Percentiles rank a stretch among this genome's conserved stretches.
These are phyloP conservation scores for Gossypium sturtianum DNA, from an alignment of 345 rosid species.

Conservation along the genomic window DNA sequence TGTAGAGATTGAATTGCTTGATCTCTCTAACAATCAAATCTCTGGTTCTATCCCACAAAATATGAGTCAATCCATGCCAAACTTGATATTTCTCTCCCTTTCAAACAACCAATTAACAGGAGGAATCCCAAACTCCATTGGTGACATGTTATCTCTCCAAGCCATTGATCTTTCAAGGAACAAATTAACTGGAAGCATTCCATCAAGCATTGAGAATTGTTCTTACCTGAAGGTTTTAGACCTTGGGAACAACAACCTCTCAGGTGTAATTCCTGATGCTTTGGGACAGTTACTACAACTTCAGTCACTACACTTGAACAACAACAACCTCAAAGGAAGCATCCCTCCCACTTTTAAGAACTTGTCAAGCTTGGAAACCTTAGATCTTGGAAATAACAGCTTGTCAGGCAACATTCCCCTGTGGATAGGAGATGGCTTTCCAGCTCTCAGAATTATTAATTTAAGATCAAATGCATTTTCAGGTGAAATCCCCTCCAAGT, in stretches of 20 bases:
- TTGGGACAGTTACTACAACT: conserved; percentile 27
- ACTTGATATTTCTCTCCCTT: conserved; percentile 23
- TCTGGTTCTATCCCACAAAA: conserved; percentile 24
- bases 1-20: conserved; percentile 19
- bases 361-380: conserved; percentile 27
- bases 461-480: conserved; percentile 27
- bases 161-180: conserved; percentile 36
- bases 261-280: conserved; percentile 24
- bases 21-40: conserved; percentile 31
- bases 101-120: conserved; percentile 29
- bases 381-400: conserved; percentile 35
- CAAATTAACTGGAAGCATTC: conserved; percentile 30
- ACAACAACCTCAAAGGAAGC: conserved; percentile 27
- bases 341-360: conserved; percentile 29
- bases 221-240: conserved; percentile 22
- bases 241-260: conserved; percentile 26
- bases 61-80: conserved; percentile 19
- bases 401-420: conserved; percentile 25
- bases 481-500: conserved; percentile 26
- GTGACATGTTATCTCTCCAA: conserved; percentile 22
- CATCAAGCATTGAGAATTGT: conserved; percentile 25
- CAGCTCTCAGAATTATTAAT: conserved; percentile 19
- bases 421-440: conserved; percentile 30
- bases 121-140: conserved; percentile 28
- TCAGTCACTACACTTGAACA: conserved; percentile 22